Evolutionary conservation across 257 asterid species (phyloP).

Genomic region (Solanum lycopersicoides): DNA sequence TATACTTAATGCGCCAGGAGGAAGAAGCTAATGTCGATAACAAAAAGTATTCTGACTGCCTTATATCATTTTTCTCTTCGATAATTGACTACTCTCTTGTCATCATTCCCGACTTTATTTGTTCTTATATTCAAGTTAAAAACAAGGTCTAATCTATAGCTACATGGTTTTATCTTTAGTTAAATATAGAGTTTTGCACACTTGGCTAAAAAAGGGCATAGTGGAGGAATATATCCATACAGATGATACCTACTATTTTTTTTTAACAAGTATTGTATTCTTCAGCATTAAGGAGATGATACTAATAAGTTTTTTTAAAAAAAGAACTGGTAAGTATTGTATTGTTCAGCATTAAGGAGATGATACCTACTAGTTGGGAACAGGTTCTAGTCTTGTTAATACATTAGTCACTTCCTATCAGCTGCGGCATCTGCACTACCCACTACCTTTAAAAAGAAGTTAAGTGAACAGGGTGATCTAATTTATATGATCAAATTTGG

Average conservation of each 20-base stretch:
- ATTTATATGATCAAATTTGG: neutral
- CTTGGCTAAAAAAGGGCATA: neutral
- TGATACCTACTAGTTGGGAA: neutral
- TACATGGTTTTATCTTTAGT: neutral
- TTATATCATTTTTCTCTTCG: neutral
- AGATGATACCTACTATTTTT: neutral
- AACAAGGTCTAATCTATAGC: neutral
- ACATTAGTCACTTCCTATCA: neutral
- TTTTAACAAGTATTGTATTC: neutral
- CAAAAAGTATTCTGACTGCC: neutral
- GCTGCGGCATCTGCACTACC: neutral
- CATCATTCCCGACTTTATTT: neutral
- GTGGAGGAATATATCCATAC: neutral
- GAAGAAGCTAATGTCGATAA: neutral
- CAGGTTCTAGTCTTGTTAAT: neutral
- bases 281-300: neutral
- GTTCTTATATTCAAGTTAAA: neutral
- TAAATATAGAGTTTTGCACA: neutral
- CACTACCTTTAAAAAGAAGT: neutral
- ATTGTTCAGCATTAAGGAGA: neutral
- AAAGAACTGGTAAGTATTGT: neutral
- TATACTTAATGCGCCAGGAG: neutral
- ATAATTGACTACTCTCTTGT: neutral
- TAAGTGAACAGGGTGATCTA: neutral
- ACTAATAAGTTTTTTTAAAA: neutral